phyloP scores from a whole-genome alignment of 2,329 filamentous ascomycete species.

The Calycina marina region DNA sequence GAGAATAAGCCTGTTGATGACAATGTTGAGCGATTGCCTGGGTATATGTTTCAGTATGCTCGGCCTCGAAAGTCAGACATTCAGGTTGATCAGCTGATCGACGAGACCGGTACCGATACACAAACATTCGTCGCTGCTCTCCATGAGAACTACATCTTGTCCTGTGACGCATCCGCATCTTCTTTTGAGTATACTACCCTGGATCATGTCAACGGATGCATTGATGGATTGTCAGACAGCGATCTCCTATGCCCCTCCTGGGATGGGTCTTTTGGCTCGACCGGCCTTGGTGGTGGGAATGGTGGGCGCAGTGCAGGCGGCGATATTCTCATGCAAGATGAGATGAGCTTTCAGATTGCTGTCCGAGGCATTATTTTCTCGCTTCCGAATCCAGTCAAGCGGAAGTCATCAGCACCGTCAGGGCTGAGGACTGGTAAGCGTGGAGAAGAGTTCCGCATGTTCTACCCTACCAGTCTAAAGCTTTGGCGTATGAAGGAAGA shows the following conservation, averaged over 20 bases:
- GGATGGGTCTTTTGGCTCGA: slow-evolving; percentile 50
- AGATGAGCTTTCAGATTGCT: slow-evolving; percentile 85
- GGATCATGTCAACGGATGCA: slow-evolving; percentile 71
- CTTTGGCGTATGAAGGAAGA: slow-evolving; percentile 78
- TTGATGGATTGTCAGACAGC: slow-evolving; percentile 74
- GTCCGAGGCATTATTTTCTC: slow-evolving; percentile 76
- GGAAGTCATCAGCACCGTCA: slow-evolving; percentile 30
- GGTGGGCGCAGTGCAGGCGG: slow-evolving; percentile 40
- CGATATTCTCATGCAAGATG: slow-evolving; percentile 76
- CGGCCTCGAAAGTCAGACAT: slow-evolving; percentile 52
- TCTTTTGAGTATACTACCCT: slow-evolving; percentile 45
- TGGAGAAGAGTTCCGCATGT: slow-evolving; percentile 70
- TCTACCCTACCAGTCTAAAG: slow-evolving; percentile 73
- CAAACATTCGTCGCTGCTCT: slow-evolving; percentile 80
- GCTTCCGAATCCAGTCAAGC: slow-evolving; percentile 73
- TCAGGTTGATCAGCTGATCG: slow-evolving; percentile 61
- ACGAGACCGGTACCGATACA: slow-evolving; percentile 85
- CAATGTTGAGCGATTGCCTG: slow-evolving; percentile 40
- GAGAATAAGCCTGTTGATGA: slow-evolving; percentile 31
- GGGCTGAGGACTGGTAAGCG: slow-evolving; percentile 24
- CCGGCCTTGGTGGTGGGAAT: slow-evolving; percentile 33
- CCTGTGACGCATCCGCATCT: slow-evolving; percentile 48
- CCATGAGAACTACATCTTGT: slow-evolving; percentile 86
- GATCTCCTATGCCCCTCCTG: slow-evolving; percentile 70
- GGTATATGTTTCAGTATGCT: slow-evolving; percentile 40